Conservation (phyloP, 192 early-diverging fungal species). For the Coemansia guatemalensis region DNA sequence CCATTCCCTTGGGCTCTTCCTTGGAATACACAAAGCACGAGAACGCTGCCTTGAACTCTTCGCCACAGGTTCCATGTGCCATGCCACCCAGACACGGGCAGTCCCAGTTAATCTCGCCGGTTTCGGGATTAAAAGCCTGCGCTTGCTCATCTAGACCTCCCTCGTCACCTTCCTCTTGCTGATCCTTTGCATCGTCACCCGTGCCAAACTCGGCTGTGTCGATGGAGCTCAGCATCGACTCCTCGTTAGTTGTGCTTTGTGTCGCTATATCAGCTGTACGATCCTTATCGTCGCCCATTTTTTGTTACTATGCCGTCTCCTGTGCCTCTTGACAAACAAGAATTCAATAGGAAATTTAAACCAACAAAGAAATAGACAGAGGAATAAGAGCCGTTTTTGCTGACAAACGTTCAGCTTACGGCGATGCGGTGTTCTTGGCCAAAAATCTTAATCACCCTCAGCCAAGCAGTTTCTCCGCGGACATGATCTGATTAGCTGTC, state of each 20-base stretch:
- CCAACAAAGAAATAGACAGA: not conserved
- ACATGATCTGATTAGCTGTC: not conserved
- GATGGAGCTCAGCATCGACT: conserved; percentile 16
- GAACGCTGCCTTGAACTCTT: conserved; percentile 94
- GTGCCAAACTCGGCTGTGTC: conserved; percentile 35
- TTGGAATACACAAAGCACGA: conserved; percentile 95
- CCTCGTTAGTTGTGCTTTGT: conserved; percentile 1
- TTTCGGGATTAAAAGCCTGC: conserved; percentile 72
- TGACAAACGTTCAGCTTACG: not conserved
- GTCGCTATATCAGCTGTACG: not conserved
- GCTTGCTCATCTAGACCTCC: conserved; percentile 41
- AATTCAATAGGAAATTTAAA: not conserved
- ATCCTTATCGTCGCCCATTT: conserved; percentile 13
- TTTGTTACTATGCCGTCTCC: not conserved
- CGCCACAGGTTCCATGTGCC: conserved; percentile 96
- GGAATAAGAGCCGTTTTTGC: not conserved
- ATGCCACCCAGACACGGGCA: conserved; percentile 94
- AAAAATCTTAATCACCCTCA: not conserved
- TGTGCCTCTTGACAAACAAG: not conserved
- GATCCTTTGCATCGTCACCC: conserved; percentile 1
- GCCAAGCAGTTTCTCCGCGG: not conserved
- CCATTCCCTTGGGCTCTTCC: conserved; percentile 94
- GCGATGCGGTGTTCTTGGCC: not conserved
- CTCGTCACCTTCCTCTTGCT: not conserved
- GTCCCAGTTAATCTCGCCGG: conserved; percentile 95